Conservation (phyloP, 495 filamentous ascomycete genomes). For the Hypomontagnella submonticulosa region DNA sequence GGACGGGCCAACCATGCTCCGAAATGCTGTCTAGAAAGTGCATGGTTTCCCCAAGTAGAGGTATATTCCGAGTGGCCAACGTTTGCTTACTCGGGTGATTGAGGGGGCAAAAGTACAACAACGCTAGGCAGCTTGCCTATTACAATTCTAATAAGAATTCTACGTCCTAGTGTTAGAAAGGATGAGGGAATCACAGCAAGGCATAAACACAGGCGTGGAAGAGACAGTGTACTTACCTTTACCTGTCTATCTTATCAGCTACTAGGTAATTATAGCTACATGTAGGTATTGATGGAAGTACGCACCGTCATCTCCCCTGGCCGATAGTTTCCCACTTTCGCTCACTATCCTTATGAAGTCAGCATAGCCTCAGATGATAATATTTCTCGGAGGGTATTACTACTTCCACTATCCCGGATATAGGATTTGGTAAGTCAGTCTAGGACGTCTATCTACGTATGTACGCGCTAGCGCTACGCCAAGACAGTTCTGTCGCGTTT, state of each 20-base stretch:
- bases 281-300: too few species aligned
- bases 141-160: neutral
- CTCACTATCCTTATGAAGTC: conserved; percentile 1
- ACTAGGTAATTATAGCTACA: too few species aligned
- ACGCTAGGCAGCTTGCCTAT: neutral
- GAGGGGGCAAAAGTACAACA: neutral
- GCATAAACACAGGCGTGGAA: neutral
- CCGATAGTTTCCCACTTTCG: neutral
- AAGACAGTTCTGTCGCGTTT: neutral
- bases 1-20: neutral
- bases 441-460: neutral
- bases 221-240: neutral
- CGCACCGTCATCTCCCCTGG: neutral
- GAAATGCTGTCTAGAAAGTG: neutral
- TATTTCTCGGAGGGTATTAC: conserved; percentile 3
- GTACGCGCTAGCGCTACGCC: neutral
- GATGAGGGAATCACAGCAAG: neutral
- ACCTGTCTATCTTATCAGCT: conserved; percentile 5
- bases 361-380: conserved; percentile 1
- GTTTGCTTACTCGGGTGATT: conserved; percentile 7
- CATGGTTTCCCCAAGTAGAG: neutral
- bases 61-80: neutral
- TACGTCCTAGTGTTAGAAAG: neutral
- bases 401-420: neutral
- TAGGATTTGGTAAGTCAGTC: neutral